These are phyloP conservation scores for Saccharum officinarum DNA, from an alignment of 176 grass and related monocot genomes.

Conservation along the genomic window DNA sequence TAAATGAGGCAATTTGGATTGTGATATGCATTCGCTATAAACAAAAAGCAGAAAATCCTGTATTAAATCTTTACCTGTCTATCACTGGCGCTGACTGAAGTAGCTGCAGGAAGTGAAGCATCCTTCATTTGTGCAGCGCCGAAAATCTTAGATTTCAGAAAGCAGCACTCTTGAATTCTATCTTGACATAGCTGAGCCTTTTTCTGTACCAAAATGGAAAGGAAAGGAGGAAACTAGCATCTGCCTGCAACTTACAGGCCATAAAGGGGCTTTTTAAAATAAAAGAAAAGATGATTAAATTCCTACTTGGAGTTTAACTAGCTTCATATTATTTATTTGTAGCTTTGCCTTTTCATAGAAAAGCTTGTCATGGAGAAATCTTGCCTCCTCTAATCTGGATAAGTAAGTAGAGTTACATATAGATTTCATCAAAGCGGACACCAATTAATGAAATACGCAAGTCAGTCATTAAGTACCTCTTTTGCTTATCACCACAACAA, in stretches of 20 bases:
- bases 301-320: constrained; percentile 66
- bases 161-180: constrained; percentile 54
- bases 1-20: constrained; percentile 13
- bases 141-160: constrained; percentile 74
- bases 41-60: background rate
- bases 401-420: constrained; percentile 13
- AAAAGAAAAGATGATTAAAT: constrained; percentile 22
- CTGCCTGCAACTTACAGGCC: constrained; percentile 20
- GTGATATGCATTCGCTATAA: background rate
- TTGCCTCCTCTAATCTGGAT: constrained; percentile 63
- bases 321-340: constrained; percentile 72
- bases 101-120: constrained; percentile 20
- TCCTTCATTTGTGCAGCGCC: constrained; percentile 40
- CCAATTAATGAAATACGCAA: constrained; percentile 1
- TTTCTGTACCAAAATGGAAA: constrained; percentile 55
- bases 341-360: constrained; percentile 65
- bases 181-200: constrained; percentile 42
- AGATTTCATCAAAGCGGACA: background rate
- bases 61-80: constrained; percentile 40
- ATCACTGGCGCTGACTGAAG: constrained; percentile 24
- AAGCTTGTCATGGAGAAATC: constrained; percentile 67
- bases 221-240: constrained; percentile 25
- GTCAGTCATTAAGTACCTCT: constrained; percentile 50
- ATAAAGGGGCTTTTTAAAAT: background rate
- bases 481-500: constrained; percentile 40